Conservation (phyloP, 163 green algal species). For the Scenedesmus sp. region DNA sequence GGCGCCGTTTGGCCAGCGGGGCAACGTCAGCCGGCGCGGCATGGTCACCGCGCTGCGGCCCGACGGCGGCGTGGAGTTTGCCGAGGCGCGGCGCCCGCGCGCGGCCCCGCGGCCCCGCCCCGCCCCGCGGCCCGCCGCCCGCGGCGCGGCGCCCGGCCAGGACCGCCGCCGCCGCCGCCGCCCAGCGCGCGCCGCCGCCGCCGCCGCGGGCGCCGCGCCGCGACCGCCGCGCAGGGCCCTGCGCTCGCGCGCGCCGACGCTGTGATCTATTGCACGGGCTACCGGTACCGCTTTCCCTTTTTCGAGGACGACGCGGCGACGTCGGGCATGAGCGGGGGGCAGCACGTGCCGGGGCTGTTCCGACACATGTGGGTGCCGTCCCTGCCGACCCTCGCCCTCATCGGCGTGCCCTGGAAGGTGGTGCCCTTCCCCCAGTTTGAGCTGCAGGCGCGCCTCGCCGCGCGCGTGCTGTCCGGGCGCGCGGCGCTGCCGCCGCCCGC, state of each 20-base stretch:
- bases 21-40: constrained; percentile 59
- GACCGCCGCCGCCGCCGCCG: too few relatives aligned
- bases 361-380: constrained; percentile 77
- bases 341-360: constrained; percentile 50
- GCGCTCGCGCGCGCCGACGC: constrained; percentile 62
- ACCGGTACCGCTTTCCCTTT: constrained; percentile 88
- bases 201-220: too few relatives aligned
- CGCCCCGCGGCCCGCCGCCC: too few relatives aligned
- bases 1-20: constrained; percentile 48
- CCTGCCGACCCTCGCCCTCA: constrained; percentile 78
- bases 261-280: constrained; percentile 90
- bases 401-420: constrained; percentile 92
- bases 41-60: constrained; percentile 53
- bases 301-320: constrained; percentile 50
- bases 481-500: neutral
- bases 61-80: constrained; percentile 77
- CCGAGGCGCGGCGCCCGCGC: constrained; percentile 61
- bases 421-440: constrained; percentile 79
- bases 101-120: too few relatives aligned
- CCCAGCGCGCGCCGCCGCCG: too few relatives aligned
- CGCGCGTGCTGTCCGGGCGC: constrained; percentile 23
- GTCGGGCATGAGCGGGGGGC: neutral
- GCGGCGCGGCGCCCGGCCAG: too few relatives aligned
- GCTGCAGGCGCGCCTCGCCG: constrained; percentile 27
- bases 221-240: neutral